Evolutionary conservation across 495 filamentous ascomycete genomes (phyloP), one percentile per base, ranked within the genome.

Genomic region (Tuber brumale): DNA sequence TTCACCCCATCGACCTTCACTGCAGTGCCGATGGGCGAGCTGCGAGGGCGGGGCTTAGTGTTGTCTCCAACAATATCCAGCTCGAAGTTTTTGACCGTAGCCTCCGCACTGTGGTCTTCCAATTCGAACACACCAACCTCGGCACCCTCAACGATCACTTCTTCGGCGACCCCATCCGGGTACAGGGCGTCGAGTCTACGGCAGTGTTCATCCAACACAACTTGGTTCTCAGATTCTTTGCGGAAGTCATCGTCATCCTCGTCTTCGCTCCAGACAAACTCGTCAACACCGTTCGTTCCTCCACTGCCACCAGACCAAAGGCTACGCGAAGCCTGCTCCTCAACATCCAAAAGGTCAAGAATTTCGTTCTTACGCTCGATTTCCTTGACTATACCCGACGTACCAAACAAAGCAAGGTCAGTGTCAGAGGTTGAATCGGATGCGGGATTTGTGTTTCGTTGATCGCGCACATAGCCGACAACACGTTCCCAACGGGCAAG

Each of bases 211-310:
- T 82, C 81, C 48, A 77, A 43, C 18, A 51, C 75, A 72, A 61
- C 70, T 71, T 80, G 79, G 66, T 80, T 73, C n/a, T 80, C 73
- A 18, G 39, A 31, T 23, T 43, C 70, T 42, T 76, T 80, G 14
- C 78, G 78, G 23, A 80, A 80, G 46, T 72, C 73, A 51, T 82
- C 81, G 45, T 82, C 81, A n/a, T 83, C 81, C 35, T 83, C 81
- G 70, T 83, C 82, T 42, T 83, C 82, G 72, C 81, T 82, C 82
- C 82, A 83, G 46, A 83, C 81, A 66, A 83, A 83, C 70, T 83
- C 82, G 46, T 83, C 81, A 44, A 83, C 82, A 10, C 82, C 82
- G 61, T 83, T 83, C 4, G 82, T 83, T 19, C 82, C 82, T 41
- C 79, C 82, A 10, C 81, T 83, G 48, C 82, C 82, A 35, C 82